Evolutionary conservation across 495 filamentous ascomycete species (phyloP), one percentile per base, ranked within the genome.

Genomic region (Talaromyces wortmannii): DNA sequence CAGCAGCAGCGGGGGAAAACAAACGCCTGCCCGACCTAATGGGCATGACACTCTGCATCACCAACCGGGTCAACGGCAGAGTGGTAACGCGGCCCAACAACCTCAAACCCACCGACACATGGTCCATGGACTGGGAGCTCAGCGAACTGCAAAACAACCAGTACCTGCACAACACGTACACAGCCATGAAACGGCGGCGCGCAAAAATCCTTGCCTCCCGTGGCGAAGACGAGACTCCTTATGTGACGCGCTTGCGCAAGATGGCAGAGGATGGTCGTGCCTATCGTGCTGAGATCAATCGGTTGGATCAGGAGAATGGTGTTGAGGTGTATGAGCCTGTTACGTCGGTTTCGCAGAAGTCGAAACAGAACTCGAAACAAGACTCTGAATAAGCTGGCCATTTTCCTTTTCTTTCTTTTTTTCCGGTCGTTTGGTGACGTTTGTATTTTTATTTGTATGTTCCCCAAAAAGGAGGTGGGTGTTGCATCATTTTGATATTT

Each of bases 121-220:
- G 94, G 92, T 67, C 68, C 0, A 70, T 97, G 42, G 84, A 95
- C 53, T 96, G 95, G 67, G 74, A 81, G 23, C 65, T 96, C 31
- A 68, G 75, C 45, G 87, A 94, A 61, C 60, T 85, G 2, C 36
- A 60, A 0, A 55, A 59, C 0, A 17, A 51, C 0, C 48, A 64
- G 4, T 60, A 70, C 0, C 80, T 78, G 3, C 59, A 66, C 23
- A 65, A 23, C 0, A 61, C 84, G 31, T 91, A 88, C 59, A 23
- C 71, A 13, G 62, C 64, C 48, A 67, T 77, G 30, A 73, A 79
- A 55, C 51, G 53, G 2, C 76, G 88, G 2, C 82, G 88, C 11
- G 58, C 63, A 45, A 76, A 73, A 50, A 62, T 67, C 2, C 64
- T 86, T 23, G 60, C 61, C 0, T 50, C 65, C 36, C 55, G 67